Evolutionary conservation across 805 yeast genomes (phyloP), one percentile per base, ranked within the genome.

Genomic region (Alloascoidea africana): DNA sequence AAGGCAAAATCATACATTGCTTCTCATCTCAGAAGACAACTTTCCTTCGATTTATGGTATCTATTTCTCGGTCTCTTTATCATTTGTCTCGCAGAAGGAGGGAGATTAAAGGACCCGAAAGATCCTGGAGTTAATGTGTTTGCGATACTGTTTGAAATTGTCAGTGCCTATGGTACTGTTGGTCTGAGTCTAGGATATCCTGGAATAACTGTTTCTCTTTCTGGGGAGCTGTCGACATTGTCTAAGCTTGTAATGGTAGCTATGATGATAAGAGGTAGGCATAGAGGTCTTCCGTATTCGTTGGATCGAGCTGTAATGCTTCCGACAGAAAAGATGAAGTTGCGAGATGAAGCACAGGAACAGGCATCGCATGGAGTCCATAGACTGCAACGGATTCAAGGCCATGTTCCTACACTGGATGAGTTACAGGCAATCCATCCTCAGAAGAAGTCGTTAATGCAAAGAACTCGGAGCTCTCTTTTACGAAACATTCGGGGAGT

Each of bases 131-230:
- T 82, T 48, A 63, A 74, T 5, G 66, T 78, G 13, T 82, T 81
- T 52, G 58, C 70, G 4, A 59, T 77, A 3, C 57, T 82, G 51
- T 82, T 82, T 54, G 94, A 82, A 48, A 71, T 80, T 45, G 76
- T 79, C 3, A 76, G 86, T 46, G 91, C 93, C 0, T 82, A 82
- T 54, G 91, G 94, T 57, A 80, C 89, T 0, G 91, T 82, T 39
- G 94, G 94, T 0, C 56, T 82, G 39, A 78, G 89, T 3, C 54
- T 82, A 38, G 94, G 94, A 0, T 82, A 74, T 45, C 85, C 91
- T 0, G 56, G 57, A 23, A 57, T 65, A 2, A 61, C 66, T 44
- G 60, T 80, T 1, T 80, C 91, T 1, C 70, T 82, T 38, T 67
- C 76, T 16, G 76, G 67, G 1, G 65, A 73, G 46, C 77, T 81